Conservation (phyloP, 106 monocot species). For the Ottelia alismoides region DNA sequence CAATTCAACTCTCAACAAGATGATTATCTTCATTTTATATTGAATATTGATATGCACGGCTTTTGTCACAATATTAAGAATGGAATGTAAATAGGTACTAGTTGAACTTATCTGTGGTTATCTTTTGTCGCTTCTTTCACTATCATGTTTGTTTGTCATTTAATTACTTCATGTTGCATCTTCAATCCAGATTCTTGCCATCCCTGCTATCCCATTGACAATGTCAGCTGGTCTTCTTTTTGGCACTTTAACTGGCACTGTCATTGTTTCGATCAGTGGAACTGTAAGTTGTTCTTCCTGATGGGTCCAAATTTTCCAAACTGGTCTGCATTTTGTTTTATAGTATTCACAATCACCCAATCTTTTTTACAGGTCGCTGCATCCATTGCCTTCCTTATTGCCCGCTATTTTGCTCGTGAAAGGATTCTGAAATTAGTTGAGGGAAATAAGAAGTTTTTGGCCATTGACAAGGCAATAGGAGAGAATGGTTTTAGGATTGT, state of each 20-base stretch:
- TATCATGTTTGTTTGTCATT: too few species aligned
- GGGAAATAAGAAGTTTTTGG: constrained; percentile 92
- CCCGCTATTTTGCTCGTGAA: constrained; percentile 95
- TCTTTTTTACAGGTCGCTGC: constrained; percentile 58
- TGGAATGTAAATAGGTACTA: too few species aligned
- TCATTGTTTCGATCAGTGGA: constrained; percentile 94
- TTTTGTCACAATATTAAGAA: too few species aligned
- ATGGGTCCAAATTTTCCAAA: too few species aligned
- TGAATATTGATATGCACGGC: too few species aligned
- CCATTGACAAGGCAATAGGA: constrained; percentile 96
- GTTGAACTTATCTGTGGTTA: too few species aligned
- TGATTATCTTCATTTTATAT: too few species aligned
- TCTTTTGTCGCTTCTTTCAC: background rate
- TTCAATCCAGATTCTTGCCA: constrained; percentile 66
- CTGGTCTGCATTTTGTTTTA: too few species aligned
- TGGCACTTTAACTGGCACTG: constrained; percentile 71
- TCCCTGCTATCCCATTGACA: constrained; percentile 94
- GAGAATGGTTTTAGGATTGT: constrained; percentile 96
- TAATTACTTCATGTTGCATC: background rate
- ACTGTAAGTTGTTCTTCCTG: constrained; percentile 42
- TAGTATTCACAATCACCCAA: too few species aligned
- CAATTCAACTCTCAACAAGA: too few species aligned
- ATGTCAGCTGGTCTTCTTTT: constrained; percentile 96
- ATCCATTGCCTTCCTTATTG: constrained; percentile 82
- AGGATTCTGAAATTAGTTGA: constrained; percentile 90